Percentiles rank a stretch among this genome's conserved stretches.
Conservation (phyloP, 192 early-diverging fungal genomes). For the Entomortierella chlamydospora region DNA sequence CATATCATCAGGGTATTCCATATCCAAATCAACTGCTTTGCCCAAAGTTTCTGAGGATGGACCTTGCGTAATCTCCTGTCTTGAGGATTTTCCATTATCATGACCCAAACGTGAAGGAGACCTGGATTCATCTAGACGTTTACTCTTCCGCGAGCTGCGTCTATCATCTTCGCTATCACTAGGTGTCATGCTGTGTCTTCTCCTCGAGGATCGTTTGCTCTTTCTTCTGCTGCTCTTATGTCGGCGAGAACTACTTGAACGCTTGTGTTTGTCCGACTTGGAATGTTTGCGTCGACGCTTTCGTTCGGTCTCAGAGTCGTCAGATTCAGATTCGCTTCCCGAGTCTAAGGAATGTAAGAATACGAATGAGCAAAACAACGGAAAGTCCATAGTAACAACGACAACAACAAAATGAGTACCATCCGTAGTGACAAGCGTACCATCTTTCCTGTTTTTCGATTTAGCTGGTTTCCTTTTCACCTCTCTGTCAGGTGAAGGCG, state of each 20-base stretch:
- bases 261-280: constrained; percentile 34
- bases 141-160: constrained; percentile 1
- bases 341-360: constrained; percentile 22
- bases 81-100: neutral
- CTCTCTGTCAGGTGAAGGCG: constrained; percentile 32
- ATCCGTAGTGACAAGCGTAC: constrained; percentile 18
- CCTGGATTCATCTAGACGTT: neutral
- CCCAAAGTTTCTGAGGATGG: neutral
- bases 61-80: neutral
- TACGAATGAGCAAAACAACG: neutral
- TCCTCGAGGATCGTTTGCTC: constrained; percentile 18
- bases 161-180: constrained; percentile 36
- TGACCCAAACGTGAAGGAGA: neutral
- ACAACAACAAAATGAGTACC: neutral
- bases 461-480: constrained; percentile 40
- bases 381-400: no score
- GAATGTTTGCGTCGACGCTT: constrained; percentile 32
- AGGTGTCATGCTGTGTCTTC: constrained; percentile 16
- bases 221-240: constrained; percentile 24
- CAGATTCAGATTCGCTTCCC: constrained; percentile 26
- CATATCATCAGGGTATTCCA: constrained; percentile 61
- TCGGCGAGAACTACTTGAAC: constrained; percentile 30
- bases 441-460: constrained; percentile 21
- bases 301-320: constrained; percentile 24
- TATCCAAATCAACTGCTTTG: constrained; percentile 27